Conservation (phyloP, 139 green algal genomes). For the Penium margaritaceum region DNA sequence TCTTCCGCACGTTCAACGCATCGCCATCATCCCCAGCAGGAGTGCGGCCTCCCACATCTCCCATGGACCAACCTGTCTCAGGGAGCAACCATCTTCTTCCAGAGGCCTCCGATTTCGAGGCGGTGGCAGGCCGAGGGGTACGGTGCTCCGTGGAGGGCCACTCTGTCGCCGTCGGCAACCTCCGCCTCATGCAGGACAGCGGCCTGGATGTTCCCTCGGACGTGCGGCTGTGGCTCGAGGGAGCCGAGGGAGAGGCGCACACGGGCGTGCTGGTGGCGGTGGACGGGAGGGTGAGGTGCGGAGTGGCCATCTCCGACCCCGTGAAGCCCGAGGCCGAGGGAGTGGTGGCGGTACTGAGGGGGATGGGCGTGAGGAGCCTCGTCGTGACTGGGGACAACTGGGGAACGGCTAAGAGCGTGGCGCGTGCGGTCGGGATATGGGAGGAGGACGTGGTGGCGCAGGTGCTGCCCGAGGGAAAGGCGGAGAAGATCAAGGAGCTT, state of each 20-base stretch:
- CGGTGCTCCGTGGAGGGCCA: no score
- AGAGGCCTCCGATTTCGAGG: no score
- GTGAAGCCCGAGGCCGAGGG: slow-evolving; percentile 80
- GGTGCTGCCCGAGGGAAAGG: slow-evolving; percentile 68
- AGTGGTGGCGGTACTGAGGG: slow-evolving; percentile 64
- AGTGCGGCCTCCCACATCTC: no score
- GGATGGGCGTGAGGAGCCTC: slow-evolving; percentile 48
- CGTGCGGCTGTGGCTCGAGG: slow-evolving; percentile 27
- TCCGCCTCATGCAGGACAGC: no score
- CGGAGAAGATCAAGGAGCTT: no score
- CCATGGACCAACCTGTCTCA: no score
- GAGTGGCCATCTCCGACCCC: slow-evolving; percentile 76
- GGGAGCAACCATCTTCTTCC: no score
- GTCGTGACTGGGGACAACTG: slow-evolving; percentile 85
- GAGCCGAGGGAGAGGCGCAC: slow-evolving; percentile 48
- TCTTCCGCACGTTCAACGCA: no score
- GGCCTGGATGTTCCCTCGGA: no score
- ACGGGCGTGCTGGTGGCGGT: slow-evolving; percentile 66
- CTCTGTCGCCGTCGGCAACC: no score
- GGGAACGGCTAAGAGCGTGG: slow-evolving; percentile 68
- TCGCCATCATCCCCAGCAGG: no score
- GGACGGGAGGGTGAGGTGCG: slow-evolving; percentile 52
- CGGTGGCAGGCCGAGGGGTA: no score
- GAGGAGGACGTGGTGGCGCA: slow-evolving; percentile 51
- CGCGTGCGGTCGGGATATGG: slow-evolving; percentile 37